Base-by-base conservation (phyloP, 768 basidiomycete species). In the Hebeloma cylindrosporum region DNA sequence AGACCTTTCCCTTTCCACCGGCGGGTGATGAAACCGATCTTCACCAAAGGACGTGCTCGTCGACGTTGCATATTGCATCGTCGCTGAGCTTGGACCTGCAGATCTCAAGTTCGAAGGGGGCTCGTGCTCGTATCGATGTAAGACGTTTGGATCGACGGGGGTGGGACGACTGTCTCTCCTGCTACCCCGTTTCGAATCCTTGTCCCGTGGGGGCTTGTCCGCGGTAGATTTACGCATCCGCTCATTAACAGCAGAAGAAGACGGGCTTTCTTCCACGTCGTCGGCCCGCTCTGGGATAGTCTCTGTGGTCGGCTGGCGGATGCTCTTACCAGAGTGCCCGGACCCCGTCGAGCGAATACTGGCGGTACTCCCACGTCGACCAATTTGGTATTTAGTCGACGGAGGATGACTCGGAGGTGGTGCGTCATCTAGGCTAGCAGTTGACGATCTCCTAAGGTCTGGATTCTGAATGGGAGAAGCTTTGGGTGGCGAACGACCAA, bases 271-370 rank as follows among this genome's bases (percentile, higher is more conserved):
- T 11, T 50, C 58, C 18, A 43, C 49, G 29, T 57, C 64, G 46
- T 66, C 62, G 9, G 51, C 52, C 27, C 63, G 56, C 47, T 78
- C 68, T 10, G 65, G 59, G 41, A 73, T 69, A 13, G 67, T 66
- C 36, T 70, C 69, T 18, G 66, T 52, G 10, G 69, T 68, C 0
- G 71, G 59, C 1, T 71, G 63, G 9, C 75, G 74, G 39, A 68
- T 67, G 7, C 65, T 57, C 21, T 50, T 60, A 10, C 59, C 64
- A 16, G 69, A n/a, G n/a, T n/a, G n/a, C n/a, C n/a, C n/a, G n/a
- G n/a, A 69, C 16, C 74, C 70, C 25, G 62, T 65, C 7, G 76
- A 77, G n/a, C 68, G 66, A 16, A 69, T 71, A 48, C 79, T 79
- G 9, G 78, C 68, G 5, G 64, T 71, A 48, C 79, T 81, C 31